Base-by-base conservation (phyloP, 768 basidiomycete genomes). In the Porpolomopsis calyptriformis region DNA sequence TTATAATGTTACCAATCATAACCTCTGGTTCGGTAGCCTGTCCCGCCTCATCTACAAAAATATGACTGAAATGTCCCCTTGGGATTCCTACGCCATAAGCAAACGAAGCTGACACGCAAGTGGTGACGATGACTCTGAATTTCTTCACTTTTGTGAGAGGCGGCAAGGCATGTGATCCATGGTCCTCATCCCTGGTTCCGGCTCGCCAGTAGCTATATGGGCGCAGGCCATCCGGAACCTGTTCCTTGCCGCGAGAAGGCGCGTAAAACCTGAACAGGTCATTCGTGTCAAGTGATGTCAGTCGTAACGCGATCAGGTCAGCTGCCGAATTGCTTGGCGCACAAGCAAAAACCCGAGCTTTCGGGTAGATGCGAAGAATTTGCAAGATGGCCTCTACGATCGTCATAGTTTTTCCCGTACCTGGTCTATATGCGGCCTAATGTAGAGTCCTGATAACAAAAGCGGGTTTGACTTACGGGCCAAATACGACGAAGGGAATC, bases 41-140 rank as follows among this genome's bases (percentile, higher is more conserved):
- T 0, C 79, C 82, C 0, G 81, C 82, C 55, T 85, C 82, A 52
- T 85, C 82, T 7, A 82, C 60, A 55, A 85, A 80, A 11, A 85
- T 77, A 49, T 85, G 79, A 7, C 66, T 70, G 56, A 76, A 85
- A 56, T 82, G 76, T 0, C 82, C 82, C 1, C 70, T 64, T 0
- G 69, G 61, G 36, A 84, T 65, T 0, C 81, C 80, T 31, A 82
- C 66, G 1, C 73, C 74, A 20, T 68, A 67, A 1, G 68, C 64
- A 33, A 80, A 69, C 1, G 75, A 74, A 0, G 78, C 76, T 0
- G 82, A 81, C 7, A 78, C 67, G 40, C 82, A 83, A 0, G 82
- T 85, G 1, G 75, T 64, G 7, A 85, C 73, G n/a, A 83, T 63
- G 0, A 82, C 74, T 1, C 67, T 57, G 63, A 69, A 83, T 2